These are phyloP conservation scores for Gymnopus androsaceus DNA, from an alignment of 1,284 basidiomycete species.

Conservation along the genomic window DNA sequence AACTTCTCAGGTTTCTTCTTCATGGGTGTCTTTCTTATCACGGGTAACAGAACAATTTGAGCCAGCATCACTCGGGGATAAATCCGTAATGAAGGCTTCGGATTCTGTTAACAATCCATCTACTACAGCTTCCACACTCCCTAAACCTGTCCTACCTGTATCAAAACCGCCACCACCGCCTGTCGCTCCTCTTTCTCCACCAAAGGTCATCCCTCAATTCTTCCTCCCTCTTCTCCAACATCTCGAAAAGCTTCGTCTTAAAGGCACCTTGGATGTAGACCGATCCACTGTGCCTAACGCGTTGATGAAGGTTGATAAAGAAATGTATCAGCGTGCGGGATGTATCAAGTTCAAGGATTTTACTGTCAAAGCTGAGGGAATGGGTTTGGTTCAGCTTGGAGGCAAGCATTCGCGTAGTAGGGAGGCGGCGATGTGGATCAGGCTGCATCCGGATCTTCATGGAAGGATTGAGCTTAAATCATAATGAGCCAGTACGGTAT, in stretches of 20 bases:
- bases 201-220: conserved; percentile 18
- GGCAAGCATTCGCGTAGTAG: too few relatives aligned
- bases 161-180: conserved; percentile 1
- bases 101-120: too few relatives aligned
- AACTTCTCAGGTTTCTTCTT: too few relatives aligned
- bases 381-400: conserved; percentile 49
- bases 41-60: too few relatives aligned
- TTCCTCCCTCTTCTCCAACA: conserved; percentile 8
- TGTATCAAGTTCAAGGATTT: conserved; percentile 49
- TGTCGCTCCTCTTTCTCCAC: conserved; percentile 8
- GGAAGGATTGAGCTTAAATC: conserved; percentile 7
- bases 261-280: conserved; percentile 35
- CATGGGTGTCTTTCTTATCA: too few relatives aligned
- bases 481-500: too few relatives aligned
- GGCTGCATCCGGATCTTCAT: conserved; percentile 38
- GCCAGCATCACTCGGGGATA: too few relatives aligned
- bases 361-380: conserved; percentile 42
- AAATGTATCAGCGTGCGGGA: conserved; percentile 44
- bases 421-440: conserved; percentile 48
- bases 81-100: too few relatives aligned
- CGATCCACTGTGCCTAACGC: conserved; percentile 45
- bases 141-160: not conserved
- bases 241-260: conserved; percentile 8
- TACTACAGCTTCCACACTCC: not conserved
- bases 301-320: conserved; percentile 35